phyloP scores from a whole-genome alignment of 2,329 filamentous ascomycete species.

The Malbranchea cinnamomea region DNA sequence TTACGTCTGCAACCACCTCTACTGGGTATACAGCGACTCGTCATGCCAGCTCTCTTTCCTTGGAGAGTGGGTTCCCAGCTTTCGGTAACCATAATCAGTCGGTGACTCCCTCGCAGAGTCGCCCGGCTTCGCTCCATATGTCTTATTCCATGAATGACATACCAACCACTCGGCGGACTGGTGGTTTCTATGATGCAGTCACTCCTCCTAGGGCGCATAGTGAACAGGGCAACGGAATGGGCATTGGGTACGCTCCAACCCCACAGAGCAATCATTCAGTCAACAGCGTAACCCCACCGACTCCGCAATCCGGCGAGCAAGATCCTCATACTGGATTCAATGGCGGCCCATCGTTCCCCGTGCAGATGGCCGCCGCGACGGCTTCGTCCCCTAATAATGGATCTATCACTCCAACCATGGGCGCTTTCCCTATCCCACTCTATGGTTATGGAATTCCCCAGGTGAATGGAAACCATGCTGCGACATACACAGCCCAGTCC shows the following conservation, averaged over 20 bases:
- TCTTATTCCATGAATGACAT: conserved; percentile 87
- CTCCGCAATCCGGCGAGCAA: conserved; percentile 26
- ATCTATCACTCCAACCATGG: conserved; percentile 19
- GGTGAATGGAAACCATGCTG: conserved; percentile 18
- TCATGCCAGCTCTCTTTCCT: conserved; percentile 29
- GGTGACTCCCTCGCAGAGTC: conserved; percentile 29
- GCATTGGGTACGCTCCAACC: conserved; percentile 53
- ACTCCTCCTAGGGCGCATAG: conserved; percentile 43
- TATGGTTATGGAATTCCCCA: conserved; percentile 37
- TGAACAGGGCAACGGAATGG: conserved; percentile 26
- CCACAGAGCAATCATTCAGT: conserved; percentile 50
- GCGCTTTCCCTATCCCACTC: conserved; percentile 23
- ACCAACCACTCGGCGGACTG: conserved; percentile 62
- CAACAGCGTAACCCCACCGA: conserved; percentile 13
- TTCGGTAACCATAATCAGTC: conserved; percentile 11
- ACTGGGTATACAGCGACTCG: conserved; percentile 12
- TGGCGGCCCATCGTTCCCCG: conserved; percentile 64
- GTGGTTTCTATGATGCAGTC: conserved; percentile 31
- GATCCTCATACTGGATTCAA: conserved; percentile 56
- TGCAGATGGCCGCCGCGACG: conserved; percentile 33
- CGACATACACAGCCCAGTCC: conserved; percentile 39
- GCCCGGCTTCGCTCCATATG: conserved; percentile 45
- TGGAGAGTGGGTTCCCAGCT: conserved; percentile 20
- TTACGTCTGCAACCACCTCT: conserved; percentile 13
- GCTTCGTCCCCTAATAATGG: conserved; percentile 16